Evolutionary conservation across 352 stramenopile genomes (phyloP).

Genomic region (Pythium dissimile): DNA sequence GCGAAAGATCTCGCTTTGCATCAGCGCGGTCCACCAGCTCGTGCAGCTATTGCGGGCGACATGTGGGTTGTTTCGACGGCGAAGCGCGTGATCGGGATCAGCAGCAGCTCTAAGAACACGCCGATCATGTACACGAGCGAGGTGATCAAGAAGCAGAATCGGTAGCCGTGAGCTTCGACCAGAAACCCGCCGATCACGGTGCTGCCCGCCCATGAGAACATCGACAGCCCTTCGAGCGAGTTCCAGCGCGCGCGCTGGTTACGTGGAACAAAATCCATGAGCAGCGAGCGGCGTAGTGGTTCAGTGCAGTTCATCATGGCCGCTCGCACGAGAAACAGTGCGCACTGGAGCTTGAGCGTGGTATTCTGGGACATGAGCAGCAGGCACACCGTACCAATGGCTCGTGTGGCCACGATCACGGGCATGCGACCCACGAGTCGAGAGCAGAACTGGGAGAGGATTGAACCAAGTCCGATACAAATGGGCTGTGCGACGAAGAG

Average conservation of each 20-base stretch:
- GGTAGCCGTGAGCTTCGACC: conserved; percentile 56
- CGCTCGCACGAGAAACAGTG: conserved; percentile 47
- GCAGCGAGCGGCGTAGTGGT: conserved; percentile 55
- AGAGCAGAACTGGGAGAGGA: conserved; percentile 43
- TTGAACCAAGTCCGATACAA: conserved; percentile 36
- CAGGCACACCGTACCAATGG: conserved; percentile 38
- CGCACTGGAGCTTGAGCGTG: conserved; percentile 30
- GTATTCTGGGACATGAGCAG: conserved; percentile 41
- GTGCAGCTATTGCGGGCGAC: neutral
- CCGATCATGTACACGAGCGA: conserved; percentile 42
- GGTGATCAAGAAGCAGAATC: conserved; percentile 59
- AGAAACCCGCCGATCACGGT: conserved; percentile 61
- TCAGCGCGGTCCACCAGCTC: no score
- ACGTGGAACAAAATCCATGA: conserved; percentile 77
- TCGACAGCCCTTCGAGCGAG: conserved; percentile 58
- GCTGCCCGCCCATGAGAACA: conserved; percentile 60
- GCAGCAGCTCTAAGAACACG: conserved; percentile 40
- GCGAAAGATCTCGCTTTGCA: no score
- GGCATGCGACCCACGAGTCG: conserved; percentile 42
- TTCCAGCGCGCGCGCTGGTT: conserved; percentile 64
- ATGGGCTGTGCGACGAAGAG: conserved; percentile 56
- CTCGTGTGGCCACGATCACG: conserved; percentile 42
- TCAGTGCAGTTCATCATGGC: conserved; percentile 61
- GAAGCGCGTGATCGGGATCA: conserved; percentile 45
- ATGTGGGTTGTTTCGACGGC: conserved; percentile 13